Evolutionary conservation across 176 grass and related monocot genomes (phyloP).

Genomic region (Bothriochloa decipiens): DNA sequence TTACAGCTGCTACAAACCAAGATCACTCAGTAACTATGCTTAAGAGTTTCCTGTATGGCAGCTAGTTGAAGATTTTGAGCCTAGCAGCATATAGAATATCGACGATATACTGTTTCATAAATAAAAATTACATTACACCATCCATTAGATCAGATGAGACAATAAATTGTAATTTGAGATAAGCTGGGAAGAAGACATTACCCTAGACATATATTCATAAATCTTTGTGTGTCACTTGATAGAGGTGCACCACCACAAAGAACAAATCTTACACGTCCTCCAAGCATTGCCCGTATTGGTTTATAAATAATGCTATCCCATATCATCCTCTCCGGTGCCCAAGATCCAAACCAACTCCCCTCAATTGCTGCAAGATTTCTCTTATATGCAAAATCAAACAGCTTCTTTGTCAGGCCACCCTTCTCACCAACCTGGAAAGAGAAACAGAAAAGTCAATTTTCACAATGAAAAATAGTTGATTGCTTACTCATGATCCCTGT

Average conservation of each 20-base stretch:
- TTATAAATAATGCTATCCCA: conserved; percentile 76
- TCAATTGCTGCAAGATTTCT: conserved; percentile 69
- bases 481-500: background rate
- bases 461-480: background rate
- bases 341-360: conserved; percentile 75
- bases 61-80: background rate
- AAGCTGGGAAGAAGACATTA: conserved; percentile 44
- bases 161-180: conserved; percentile 16
- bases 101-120: background rate
- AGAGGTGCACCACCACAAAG: conserved; percentile 88
- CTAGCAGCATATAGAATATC: background rate
- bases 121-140: background rate
- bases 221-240: conserved; percentile 86
- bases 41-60: background rate
- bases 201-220: conserved; percentile 92
- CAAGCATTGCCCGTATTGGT: conserved; percentile 69
- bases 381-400: conserved; percentile 77
- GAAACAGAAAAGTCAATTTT: conserved; percentile 7
- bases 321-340: conserved; percentile 66
- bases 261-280: conserved; percentile 75
- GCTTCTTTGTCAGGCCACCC: conserved; percentile 70
- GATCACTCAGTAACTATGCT: background rate
- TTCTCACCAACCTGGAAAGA: conserved; percentile 74
- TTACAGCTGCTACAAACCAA: conserved; percentile 1
- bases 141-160: background rate